Evolutionary conservation across 768 basidiomycete genomes (phyloP).

Genomic region (Exsudoporus frostii): DNA sequence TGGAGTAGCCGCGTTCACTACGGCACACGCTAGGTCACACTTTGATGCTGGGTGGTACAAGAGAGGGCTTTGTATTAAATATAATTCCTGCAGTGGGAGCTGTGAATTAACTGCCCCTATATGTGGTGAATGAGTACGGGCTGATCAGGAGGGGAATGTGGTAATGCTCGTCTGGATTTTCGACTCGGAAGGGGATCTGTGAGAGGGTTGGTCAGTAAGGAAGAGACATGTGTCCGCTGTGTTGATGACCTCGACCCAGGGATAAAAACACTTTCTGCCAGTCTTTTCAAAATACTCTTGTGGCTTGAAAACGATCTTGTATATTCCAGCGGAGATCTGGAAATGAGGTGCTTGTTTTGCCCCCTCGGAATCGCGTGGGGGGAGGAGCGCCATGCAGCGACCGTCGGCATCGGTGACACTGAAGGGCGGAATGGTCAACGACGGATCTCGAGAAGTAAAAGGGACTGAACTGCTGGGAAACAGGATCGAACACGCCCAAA

Average conservation of each 20-base stretch:
- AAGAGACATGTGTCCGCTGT: not conserved
- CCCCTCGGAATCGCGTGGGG: slow-evolving; percentile 46
- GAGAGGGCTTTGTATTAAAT: not conserved
- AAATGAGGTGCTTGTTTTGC: slow-evolving; percentile 38
- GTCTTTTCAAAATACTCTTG: slow-evolving; percentile 74
- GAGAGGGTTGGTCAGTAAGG: slow-evolving; percentile 7
- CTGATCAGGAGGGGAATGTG: slow-evolving; percentile 92
- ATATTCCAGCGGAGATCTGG: slow-evolving; percentile 49
- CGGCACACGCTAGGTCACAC: slow-evolving; percentile 1
- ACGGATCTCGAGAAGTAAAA: not conserved
- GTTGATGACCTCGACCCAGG: slow-evolving; percentile 76
- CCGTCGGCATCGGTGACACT: slow-evolving; percentile 82
- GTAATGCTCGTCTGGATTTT: slow-evolving; percentile 75
- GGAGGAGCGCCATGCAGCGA: slow-evolving; percentile 74
- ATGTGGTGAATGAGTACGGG: slow-evolving; percentile 89
- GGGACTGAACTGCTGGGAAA: slow-evolving; percentile 59
- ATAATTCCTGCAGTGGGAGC: not conserved
- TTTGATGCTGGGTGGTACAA: slow-evolving; percentile 4
- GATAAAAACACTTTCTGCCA: slow-evolving; percentile 75
- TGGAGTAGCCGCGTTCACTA: slow-evolving; percentile 7
- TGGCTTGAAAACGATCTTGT: slow-evolving; percentile 85
- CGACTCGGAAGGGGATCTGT: slow-evolving; percentile 76
- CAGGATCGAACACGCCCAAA: slow-evolving; percentile 45
- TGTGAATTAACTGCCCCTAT: slow-evolving; percentile 70
- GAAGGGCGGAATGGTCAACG: not conserved